Conservation (phyloP, 2,329 filamentous ascomycete genomes). For the Diaporthe citri region DNA sequence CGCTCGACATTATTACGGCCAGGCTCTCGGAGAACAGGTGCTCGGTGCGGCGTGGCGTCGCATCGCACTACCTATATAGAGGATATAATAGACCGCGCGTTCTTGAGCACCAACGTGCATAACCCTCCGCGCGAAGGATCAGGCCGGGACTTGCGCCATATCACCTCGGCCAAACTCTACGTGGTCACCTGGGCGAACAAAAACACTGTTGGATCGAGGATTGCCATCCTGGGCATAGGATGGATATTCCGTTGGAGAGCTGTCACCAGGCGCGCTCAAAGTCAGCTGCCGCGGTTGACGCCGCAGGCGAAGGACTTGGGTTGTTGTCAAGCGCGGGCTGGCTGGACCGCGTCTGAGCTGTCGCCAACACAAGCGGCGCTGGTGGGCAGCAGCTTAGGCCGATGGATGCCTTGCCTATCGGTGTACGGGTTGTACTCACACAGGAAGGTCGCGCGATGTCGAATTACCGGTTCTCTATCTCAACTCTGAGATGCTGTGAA, state of each 20-base stretch:
- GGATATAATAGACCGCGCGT: constrained; percentile 8
- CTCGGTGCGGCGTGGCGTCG: constrained; percentile 17
- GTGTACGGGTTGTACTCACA: neutral
- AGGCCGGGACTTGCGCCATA: constrained; percentile 10
- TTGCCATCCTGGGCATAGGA: neutral
- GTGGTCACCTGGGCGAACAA: constrained; percentile 2
- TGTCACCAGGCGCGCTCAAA: neutral
- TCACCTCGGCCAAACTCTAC: constrained; percentile 5
- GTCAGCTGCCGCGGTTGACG: constrained; percentile 14
- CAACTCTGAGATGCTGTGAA: neutral
- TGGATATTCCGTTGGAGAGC: neutral
- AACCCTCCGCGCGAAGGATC: constrained; percentile 8
- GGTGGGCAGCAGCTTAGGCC: neutral
- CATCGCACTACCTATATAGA: constrained; percentile 21
- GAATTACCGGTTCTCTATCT: neutral
- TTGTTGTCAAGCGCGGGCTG: constrained; percentile 4
- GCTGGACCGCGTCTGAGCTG: neutral
- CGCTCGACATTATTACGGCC: neutral
- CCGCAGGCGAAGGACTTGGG: neutral
- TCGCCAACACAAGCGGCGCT: neutral
- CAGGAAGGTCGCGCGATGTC: neutral
- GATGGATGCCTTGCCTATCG: neutral
- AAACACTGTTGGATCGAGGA: constrained; percentile 4
- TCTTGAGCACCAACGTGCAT: constrained; percentile 17
- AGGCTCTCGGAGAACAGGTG: neutral